Percentiles rank a stretch among this genome's conserved stretches.
phyloP scores from a whole-genome alignment of 129 eudicot species.

The Helianthus tuberosus region DNA sequence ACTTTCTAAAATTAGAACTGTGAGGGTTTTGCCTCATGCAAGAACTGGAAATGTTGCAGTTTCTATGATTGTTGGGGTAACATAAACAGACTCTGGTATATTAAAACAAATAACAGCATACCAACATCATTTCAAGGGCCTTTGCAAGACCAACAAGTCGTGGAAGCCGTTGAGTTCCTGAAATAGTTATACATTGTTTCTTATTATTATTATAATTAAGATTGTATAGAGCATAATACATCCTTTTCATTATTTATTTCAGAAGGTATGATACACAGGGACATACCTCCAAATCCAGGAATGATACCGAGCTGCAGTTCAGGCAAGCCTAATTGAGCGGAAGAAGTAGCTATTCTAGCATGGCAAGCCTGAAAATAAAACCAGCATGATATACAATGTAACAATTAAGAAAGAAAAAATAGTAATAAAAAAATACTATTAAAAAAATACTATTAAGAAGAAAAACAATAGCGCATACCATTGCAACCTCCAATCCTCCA shows the following conservation, averaged over 20 bases:
- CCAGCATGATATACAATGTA: not conserved
- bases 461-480: slow-evolving; percentile 50
- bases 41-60: not conserved
- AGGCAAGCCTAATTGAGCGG: slow-evolving; percentile 89
- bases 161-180: slow-evolving; percentile 99
- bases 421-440: no score
- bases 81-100: not conserved
- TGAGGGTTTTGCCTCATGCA: not conserved
- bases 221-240: not conserved
- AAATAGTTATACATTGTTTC: slow-evolving; percentile 10
- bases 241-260: not conserved
- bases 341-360: slow-evolving; percentile 90
- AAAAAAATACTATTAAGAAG: not conserved
- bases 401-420: not conserved
- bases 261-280: not conserved
- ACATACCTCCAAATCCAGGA: slow-evolving; percentile 99
- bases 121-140: slow-evolving; percentile 98
- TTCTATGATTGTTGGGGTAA: not conserved
- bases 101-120: slow-evolving; percentile 31
- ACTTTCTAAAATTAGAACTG: not conserved
- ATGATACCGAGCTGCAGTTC: slow-evolving; percentile 96
- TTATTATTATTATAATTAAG: not conserved
- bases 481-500: slow-evolving; percentile 98
- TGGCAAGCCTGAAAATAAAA: slow-evolving; percentile 71
- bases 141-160: slow-evolving; percentile 96